Base-by-base conservation (phyloP, 169 alveolate genomes). In the Cystoisospora suis region DNA sequence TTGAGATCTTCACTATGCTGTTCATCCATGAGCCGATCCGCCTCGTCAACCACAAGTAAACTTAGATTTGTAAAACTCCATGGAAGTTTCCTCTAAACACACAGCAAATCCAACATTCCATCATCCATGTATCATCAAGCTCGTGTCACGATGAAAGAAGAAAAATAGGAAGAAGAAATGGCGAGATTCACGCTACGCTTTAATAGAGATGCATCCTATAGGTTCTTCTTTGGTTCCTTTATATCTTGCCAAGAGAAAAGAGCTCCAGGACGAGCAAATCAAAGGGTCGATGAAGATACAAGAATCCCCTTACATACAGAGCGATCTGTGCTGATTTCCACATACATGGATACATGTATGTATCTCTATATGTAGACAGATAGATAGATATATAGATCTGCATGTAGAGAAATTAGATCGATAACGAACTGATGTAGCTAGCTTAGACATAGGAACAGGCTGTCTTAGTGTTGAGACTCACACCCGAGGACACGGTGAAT, bases 21-120 rank as follows among this genome's bases (percentile, higher is more conserved):
- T 94, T 93, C 89, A 87, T 96, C 98, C 88, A 98, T 69, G 69
- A 98, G 94, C 92, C 97, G 93, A 83, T 98, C 99, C 44, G 99
- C 99, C 89, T 98, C 99, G 90, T 98, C 99, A 83, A 98, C 92
- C 0, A 93, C 89, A 27, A 93, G 70, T 15, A 93, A 53, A 56
- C 90, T 46, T 69, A 77, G 69, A 40, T 20, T n/a, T 12, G 15
- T 46, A 42, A 42, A 77, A 69, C 38, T 3, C 87, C 87, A 77
- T 27, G 3, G 45, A 42, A 46, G 69, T 69, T 77, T 6, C 44
- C 77, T 15, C 42, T 20, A n/a, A 4, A 65, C 0, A 65, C 77
- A n/a, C 38, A 49, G 20, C n/a, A 49, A 49, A 20, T 49, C 61
- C n/a, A 9, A 49, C 20, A 9, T 12, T 20, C 61, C 61, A 49